Percentiles rank a stretch among this genome's conserved stretches.
phyloP scores from a whole-genome alignment of 2,329 filamentous ascomycete species.

The Pestalotiopsis sp. region DNA sequence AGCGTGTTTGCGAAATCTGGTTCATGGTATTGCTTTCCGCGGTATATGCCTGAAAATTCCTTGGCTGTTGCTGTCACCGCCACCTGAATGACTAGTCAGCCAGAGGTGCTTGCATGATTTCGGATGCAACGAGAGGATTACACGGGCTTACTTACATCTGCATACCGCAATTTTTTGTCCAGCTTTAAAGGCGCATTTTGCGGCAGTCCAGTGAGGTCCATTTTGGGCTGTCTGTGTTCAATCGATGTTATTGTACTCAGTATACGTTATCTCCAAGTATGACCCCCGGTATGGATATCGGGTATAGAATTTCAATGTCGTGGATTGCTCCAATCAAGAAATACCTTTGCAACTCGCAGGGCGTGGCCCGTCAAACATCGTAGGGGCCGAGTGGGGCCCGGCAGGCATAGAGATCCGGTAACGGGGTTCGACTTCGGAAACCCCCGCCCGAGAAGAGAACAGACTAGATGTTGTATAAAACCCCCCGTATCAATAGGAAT shows the following conservation, averaged over 20 bases:
- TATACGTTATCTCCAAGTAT: too few relatives aligned
- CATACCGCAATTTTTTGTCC: not conserved
- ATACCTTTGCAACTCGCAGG: not conserved
- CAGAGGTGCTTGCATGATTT: too few relatives aligned
- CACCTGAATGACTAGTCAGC: constrained; percentile 25
- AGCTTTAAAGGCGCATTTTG: not conserved
- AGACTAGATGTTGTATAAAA: not conserved
- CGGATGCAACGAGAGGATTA: too few relatives aligned
- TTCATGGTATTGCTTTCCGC: constrained; percentile 50
- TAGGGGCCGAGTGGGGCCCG: not conserved
- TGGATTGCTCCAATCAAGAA: not conserved
- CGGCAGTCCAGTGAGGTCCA: not conserved
- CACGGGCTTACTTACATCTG: not conserved
- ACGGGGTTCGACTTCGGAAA: not conserved
- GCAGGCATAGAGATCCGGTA: not conserved
- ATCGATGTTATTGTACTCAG: too few relatives aligned
- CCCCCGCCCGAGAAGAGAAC: not conserved
- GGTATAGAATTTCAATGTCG: too few relatives aligned
- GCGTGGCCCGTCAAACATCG: not conserved
- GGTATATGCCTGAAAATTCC: constrained; percentile 54
- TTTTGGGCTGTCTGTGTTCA: not conserved
- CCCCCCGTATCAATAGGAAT: not conserved
- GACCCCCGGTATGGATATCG: too few relatives aligned
- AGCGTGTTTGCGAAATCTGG: constrained; percentile 46
- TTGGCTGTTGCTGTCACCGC: constrained; percentile 41